A percentile compares a stretch with the other conserved stretches of the same genome.
Conservation (phyloP, 139 green algal genomes). For the Asterochloris sp. region DNA sequence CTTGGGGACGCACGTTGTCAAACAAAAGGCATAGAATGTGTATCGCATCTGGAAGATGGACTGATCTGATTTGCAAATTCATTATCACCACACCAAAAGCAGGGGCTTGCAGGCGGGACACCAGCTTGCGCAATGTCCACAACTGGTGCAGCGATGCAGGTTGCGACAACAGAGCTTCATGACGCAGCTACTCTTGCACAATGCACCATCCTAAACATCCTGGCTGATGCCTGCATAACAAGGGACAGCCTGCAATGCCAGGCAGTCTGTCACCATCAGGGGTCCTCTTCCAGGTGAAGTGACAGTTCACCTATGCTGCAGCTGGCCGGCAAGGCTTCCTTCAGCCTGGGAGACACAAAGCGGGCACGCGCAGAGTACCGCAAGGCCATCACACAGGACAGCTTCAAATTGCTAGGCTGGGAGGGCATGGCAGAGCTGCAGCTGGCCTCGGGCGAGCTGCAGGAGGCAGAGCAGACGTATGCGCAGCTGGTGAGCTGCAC, state of each 20-base stretch:
- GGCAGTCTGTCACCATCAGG: too few relatives aligned
- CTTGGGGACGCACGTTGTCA: too few relatives aligned
- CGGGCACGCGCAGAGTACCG: background rate
- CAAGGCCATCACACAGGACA: constrained; percentile 8
- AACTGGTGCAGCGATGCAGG: background rate
- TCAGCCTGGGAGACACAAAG: constrained; percentile 5
- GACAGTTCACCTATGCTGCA: background rate
- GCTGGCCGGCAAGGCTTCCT: constrained; percentile 13
- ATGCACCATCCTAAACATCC: too few relatives aligned
- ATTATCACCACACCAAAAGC: background rate
- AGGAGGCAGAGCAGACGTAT: constrained; percentile 35
- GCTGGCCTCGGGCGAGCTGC: constrained; percentile 24
- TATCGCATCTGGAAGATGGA: too few relatives aligned
- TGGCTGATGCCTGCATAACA: too few relatives aligned
- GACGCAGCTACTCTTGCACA: too few relatives aligned
- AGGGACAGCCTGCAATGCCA: too few relatives aligned
- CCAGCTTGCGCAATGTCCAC: background rate
- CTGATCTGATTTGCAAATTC: too few relatives aligned
- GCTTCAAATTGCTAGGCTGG: constrained; percentile 5
- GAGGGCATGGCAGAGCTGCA: constrained; percentile 33
- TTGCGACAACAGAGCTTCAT: too few relatives aligned
- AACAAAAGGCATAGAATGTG: too few relatives aligned
- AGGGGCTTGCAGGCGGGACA: background rate
- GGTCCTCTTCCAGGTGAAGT: too few relatives aligned
- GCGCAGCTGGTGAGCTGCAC: constrained; percentile 19